Percentiles rank a stretch among this genome's conserved stretches.
These are phyloP conservation scores for Hamamelis virginiana DNA, from an alignment of 164 flowering plant genomes.

Conservation along the genomic window DNA sequence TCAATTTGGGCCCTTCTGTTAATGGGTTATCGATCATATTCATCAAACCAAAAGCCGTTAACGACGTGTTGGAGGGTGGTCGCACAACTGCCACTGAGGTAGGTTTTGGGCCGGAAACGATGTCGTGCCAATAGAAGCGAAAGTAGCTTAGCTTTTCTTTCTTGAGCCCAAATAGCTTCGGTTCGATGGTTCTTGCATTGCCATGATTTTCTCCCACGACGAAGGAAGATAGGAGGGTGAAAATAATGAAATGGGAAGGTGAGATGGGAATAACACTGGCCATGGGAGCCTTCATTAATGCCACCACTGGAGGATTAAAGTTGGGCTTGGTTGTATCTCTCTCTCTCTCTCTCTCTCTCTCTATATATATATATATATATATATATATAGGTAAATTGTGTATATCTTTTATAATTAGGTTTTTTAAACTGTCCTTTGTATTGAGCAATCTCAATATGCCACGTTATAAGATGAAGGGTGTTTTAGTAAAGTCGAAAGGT, in stretches of 20 bases:
- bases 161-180: constrained; percentile 9
- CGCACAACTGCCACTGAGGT: constrained; percentile 23
- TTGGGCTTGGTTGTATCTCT: too few relatives aligned
- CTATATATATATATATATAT: too few relatives aligned
- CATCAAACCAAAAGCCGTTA: constrained; percentile 34
- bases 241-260: not conserved
- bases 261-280: not conserved
- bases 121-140: constrained; percentile 51
- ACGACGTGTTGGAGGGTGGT: constrained; percentile 18
- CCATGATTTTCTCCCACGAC: not conserved
- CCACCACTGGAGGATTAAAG: too few relatives aligned
- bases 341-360: too few relatives aligned
- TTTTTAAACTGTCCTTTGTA: too few relatives aligned
- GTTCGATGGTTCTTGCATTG: not conserved
- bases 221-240: not conserved
- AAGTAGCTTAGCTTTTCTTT: constrained; percentile 32
- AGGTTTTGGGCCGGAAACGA: constrained; percentile 27
- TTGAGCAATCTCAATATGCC: too few relatives aligned
- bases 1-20: constrained; percentile 38
- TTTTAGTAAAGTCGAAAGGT: too few relatives aligned
- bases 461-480: too few relatives aligned
- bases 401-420: too few relatives aligned
- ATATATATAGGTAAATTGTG: too few relatives aligned
- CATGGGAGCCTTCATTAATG: not conserved
- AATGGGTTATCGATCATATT: constrained; percentile 51